Evolutionary conservation across 2,329 filamentous ascomycete species (phyloP).

Genomic region (Pleoardoris graminearum): DNA sequence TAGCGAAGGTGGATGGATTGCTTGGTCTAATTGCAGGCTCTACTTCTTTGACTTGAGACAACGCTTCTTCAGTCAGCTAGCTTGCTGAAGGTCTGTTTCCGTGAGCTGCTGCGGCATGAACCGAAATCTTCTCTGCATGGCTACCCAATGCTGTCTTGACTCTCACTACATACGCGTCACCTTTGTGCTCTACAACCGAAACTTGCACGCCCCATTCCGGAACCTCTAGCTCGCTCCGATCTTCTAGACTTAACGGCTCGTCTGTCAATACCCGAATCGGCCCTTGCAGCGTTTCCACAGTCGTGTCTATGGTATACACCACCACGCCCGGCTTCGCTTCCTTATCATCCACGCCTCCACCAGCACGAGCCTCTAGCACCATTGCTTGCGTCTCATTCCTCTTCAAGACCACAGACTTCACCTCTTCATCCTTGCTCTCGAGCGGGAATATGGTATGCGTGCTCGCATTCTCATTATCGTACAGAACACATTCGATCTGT

Average conservation of each 20-base stretch:
- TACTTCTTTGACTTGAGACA: too few species aligned
- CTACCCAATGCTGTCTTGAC: background rate
- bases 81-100: too few species aligned
- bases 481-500: background rate
- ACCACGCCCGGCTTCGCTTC: background rate
- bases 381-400: constrained; percentile 2
- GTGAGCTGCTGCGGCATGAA: too few species aligned
- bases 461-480: background rate
- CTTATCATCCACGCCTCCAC: background rate
- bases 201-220: background rate
- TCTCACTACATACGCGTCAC: background rate
- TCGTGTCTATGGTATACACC: background rate
- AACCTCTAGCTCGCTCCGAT: background rate
- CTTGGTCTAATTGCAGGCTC: too few species aligned
- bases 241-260: background rate
- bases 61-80: too few species aligned
- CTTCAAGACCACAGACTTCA: background rate
- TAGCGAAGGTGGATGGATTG: too few species aligned
- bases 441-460: background rate
- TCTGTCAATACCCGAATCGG: background rate
- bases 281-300: constrained; percentile 2
- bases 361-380: background rate
- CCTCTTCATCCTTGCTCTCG: background rate
- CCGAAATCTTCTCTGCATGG: background rate
- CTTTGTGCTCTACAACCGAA: background rate